Evolutionary conservation across 306 rosid genomes (phyloP).

Genomic region (Purshia tridentata): DNA sequence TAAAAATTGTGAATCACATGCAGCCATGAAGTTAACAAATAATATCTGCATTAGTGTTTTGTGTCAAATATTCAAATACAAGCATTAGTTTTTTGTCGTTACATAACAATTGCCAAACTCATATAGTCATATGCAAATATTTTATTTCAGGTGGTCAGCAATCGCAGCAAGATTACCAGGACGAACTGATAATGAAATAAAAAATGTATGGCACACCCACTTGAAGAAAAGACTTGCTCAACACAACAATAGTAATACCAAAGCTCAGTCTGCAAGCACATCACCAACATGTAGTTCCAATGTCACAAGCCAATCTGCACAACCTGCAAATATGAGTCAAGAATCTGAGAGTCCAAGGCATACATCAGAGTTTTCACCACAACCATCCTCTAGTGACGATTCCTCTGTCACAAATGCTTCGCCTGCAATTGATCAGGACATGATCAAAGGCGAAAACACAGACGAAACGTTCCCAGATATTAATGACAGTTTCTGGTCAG

Average conservation of each 20-base stretch:
- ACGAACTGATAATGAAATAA: conserved; percentile 88
- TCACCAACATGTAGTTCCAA: conserved; percentile 23
- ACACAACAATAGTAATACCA: conserved; percentile 22
- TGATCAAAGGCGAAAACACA: conserved; percentile 36
- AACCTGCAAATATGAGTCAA: conserved; percentile 21
- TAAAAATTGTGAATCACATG: conserved; percentile 34
- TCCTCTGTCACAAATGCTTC: conserved; percentile 38
- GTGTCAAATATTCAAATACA: not conserved
- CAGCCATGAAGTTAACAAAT: conserved; percentile 17
- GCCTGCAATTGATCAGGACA: not conserved
- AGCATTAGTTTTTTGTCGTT: conserved; percentile 2
- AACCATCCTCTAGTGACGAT: conserved; percentile 44
- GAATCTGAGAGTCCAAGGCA: conserved; percentile 30
- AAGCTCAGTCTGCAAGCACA: not conserved
- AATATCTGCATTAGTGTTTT: not conserved
- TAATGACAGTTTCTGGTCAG: conserved; percentile 70
- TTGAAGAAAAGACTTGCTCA: conserved; percentile 63
- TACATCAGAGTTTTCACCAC: conserved; percentile 25
- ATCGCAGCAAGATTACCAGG: conserved; percentile 91
- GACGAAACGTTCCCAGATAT: conserved; percentile 50
- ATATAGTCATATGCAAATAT: not conserved
- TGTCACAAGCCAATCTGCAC: conserved; percentile 39
- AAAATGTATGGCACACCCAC: conserved; percentile 96
- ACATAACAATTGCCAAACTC: not conserved
- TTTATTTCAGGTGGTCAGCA: conserved; percentile 76